Conservation (phyloP, 805 yeast genomes). For the Monosporozyma aquatica region DNA sequence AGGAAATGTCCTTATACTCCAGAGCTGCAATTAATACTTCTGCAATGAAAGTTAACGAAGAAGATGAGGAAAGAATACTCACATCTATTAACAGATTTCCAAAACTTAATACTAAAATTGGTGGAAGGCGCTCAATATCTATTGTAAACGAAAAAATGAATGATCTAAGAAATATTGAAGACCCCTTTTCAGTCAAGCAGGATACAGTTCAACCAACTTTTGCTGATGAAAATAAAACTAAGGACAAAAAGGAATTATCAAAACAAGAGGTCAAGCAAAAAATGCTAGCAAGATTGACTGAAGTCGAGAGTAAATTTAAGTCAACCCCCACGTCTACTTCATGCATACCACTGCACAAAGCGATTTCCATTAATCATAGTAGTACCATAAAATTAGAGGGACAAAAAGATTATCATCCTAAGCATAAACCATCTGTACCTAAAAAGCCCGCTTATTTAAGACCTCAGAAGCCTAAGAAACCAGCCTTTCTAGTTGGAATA, state of each 20-base stretch:
- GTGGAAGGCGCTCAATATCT: slow-evolving; percentile 5
- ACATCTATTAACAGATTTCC: slow-evolving; percentile 10
- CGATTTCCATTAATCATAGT: too few species aligned
- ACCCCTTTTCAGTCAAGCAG: not conserved
- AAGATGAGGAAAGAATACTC: slow-evolving; percentile 7
- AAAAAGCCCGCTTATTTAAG: slow-evolving; percentile 43
- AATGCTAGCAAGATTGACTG: slow-evolving; percentile 40
- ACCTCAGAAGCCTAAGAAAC: slow-evolving; percentile 38
- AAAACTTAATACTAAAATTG: not conserved
- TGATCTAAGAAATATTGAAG: not conserved
- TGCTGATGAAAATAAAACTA: not conserved
- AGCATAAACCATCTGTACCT: slow-evolving; percentile 37
- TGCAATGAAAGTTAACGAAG: not conserved
- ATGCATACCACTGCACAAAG: too few species aligned
- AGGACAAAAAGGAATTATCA: slow-evolving; percentile 5
- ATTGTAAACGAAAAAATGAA: slow-evolving; percentile 2
- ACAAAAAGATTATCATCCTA: not conserved
- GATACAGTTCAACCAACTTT: not conserved
- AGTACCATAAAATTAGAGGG: not conserved
- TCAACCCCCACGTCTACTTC: not conserved
- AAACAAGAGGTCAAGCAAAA: slow-evolving; percentile 7
- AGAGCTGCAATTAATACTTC: not conserved
- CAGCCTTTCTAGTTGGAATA: slow-evolving; percentile 35
- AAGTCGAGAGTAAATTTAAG: slow-evolving; percentile 10
- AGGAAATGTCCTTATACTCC: slow-evolving; percentile 2